phyloP scores from a whole-genome alignment of 1,284 basidiomycete genomes.

The Trichosporon ovoides region DNA sequence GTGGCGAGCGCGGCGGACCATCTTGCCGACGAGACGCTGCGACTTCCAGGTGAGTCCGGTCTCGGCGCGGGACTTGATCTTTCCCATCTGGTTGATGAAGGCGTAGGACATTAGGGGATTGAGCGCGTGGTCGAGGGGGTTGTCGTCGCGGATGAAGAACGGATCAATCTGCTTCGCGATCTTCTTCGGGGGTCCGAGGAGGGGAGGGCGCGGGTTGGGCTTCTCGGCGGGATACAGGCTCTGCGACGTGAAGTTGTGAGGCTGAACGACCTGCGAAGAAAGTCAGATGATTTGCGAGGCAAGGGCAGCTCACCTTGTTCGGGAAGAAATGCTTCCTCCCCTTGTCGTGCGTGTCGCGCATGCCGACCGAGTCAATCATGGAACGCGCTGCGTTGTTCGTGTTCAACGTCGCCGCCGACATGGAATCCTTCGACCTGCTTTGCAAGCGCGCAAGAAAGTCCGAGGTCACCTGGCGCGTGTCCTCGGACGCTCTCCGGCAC shows the following conservation, averaged over 20 bases:
- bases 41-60: constrained; percentile 75
- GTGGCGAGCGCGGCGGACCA: constrained; percentile 82
- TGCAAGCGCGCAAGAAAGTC: constrained; percentile 20
- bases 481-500: background rate
- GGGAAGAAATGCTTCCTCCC: constrained; percentile 5
- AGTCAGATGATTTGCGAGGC: background rate
- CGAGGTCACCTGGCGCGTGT: constrained; percentile 15
- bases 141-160: constrained; percentile 34
- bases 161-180: constrained; percentile 41
- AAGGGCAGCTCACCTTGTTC: constrained; percentile 9
- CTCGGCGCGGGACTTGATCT: constrained; percentile 64
- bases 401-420: background rate
- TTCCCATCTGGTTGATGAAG: constrained; percentile 78
- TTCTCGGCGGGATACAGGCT: constrained; percentile 19
- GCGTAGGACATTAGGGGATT: constrained; percentile 65
- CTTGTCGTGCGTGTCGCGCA: constrained; percentile 10
- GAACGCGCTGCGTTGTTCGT: constrained; percentile 13
- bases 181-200: constrained; percentile 36
- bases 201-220: constrained; percentile 22
- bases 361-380: constrained; percentile 18
- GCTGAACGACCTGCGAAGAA: constrained; percentile 14
- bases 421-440: background rate
- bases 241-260: constrained; percentile 14
- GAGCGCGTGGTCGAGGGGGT: constrained; percentile 39
- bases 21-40: constrained; percentile 77